Base-by-base conservation (phyloP, 2,329 filamentous ascomycete genomes). In the Cordyceps farinosa region DNA sequence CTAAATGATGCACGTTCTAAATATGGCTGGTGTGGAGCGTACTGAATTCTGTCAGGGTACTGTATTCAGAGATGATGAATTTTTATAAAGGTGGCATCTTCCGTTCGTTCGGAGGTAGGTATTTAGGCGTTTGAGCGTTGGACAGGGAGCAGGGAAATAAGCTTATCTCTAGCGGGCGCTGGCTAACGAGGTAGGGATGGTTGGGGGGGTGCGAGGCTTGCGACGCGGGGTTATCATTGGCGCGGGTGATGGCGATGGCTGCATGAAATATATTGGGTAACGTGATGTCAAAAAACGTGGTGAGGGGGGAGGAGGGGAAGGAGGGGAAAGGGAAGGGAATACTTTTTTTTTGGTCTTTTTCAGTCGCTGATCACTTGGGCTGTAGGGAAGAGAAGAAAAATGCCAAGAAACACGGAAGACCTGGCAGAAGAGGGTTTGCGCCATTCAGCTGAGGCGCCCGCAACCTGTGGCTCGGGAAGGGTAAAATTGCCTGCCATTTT, bases 151-250 rank as follows among this genome's bases (percentile, higher is more conserved):
- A 29, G 51, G 22, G 11, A 54, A 40, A 54, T 54, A 54, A 40
- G 51, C 51, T 54, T 40, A 54, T 54, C 51, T 27, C n/a, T 54
- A 54, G 51, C 51, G 51, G 34, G 34, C 34, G 13, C 36, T 30
- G 47, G 47, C 29, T n/a, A 17, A 22, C 30, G 27, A 48, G 27
- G n/a, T 22, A 22, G 17, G 42, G 13, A 22, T 50, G 3, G 27
- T 22, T 22, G 44, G 44, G n/a, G 17, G 27, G 44, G n/a, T 22
- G 1, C 22, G 22, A 50, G 50, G 50, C 50, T 22, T 38, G 8
- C 32, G n/a, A 15, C 32, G 32, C 51, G 34, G 51, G 51, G 36
- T 22, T 22, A 40, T 40, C 36, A 40, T 54, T 54, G 50, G 50
- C 42, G 30, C 22, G 22, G 22, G 22, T 22, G 22, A 22, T 22